Percentiles rank a stretch among this genome's conserved stretches.
Conservation (phyloP, 2,329 filamentous ascomycete species). For the Podosphaera aphanis region DNA sequence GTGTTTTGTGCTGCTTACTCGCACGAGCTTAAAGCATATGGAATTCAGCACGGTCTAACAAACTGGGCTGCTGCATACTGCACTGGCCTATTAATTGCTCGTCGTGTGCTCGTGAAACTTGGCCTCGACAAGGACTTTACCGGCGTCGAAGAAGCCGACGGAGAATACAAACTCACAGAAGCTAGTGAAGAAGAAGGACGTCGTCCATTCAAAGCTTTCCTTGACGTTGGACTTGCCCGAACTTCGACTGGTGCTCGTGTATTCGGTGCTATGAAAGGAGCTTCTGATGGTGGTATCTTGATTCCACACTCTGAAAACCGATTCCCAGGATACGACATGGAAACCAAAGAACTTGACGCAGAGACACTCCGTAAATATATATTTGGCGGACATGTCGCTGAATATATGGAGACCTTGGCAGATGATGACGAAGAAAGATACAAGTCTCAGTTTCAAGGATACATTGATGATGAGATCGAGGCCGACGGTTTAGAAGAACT, state of each 20-base stretch:
- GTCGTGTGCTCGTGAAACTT: constrained; percentile 92
- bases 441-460: constrained; percentile 94
- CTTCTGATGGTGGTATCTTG: constrained; percentile 90
- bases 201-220: constrained; percentile 97
- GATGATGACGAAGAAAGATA: constrained; percentile 99
- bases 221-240: constrained; percentile 90
- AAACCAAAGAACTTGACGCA: constrained; percentile 91
- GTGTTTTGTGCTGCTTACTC: constrained; percentile 79
- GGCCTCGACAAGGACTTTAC: constrained; percentile 77
- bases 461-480: constrained; percentile 92
- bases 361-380: constrained; percentile 98
- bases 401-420: constrained; percentile 99
- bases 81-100: constrained; percentile 88
- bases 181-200: constrained; percentile 80
- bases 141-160: constrained; percentile 90
- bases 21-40: constrained; percentile 95
- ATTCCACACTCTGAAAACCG: constrained; percentile 98
- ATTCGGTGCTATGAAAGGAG: constrained; percentile 99
- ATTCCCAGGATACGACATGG: constrained; percentile 96
- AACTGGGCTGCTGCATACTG: constrained; percentile 98
- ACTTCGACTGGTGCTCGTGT: constrained; percentile 97
- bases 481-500: constrained; percentile 92
- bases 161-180: constrained; percentile 91
- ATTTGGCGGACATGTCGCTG: constrained; percentile 89
- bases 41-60: constrained; percentile 94